A percentile compares a stretch with the other conserved stretches of the same genome.
phyloP scores from a whole-genome alignment of 371 early-diverging fungal species.

The Umbelopsis sp. region DNA sequence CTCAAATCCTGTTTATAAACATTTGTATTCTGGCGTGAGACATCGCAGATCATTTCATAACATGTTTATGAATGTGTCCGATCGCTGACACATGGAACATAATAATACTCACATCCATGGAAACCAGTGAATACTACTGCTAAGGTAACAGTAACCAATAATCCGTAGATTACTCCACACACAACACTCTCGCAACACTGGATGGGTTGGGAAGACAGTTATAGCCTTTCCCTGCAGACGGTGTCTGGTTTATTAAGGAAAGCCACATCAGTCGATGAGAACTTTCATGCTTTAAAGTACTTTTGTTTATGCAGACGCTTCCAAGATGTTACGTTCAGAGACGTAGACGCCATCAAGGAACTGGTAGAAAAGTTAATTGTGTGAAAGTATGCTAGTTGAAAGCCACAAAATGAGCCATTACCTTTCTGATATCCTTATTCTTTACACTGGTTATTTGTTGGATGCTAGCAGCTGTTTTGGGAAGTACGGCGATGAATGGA shows the following conservation, averaged over 20 bases:
- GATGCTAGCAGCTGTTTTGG: conserved; percentile 59
- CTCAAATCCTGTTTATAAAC: no score
- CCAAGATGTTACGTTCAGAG: conserved; percentile 54
- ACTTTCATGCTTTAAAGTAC: background rate
- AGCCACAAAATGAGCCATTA: background rate
- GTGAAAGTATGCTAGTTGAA: no score
- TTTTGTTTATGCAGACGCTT: conserved; percentile 11
- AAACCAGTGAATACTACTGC: no score
- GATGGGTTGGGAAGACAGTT: conserved; percentile 20
- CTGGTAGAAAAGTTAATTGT: conserved; percentile 17
- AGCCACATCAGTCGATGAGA: background rate
- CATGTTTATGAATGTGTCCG: background rate
- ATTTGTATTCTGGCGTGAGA: no score
- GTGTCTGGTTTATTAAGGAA: conserved; percentile 16
- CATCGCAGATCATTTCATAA: background rate
- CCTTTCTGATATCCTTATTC: conserved; percentile 89
- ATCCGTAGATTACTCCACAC: no score
- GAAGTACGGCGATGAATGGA: no score
- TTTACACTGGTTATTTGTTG: conserved; percentile 63
- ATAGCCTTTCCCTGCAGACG: conserved; percentile 18
- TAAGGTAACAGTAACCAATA: no score
- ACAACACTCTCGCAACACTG: conserved; percentile 13
- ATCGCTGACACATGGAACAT: background rate
- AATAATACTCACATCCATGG: no score
- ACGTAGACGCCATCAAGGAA: conserved; percentile 98